These are phyloP conservation scores for Cocos nucifera DNA, from an alignment of 176 grass and related monocot genomes.

Conservation along the genomic window DNA sequence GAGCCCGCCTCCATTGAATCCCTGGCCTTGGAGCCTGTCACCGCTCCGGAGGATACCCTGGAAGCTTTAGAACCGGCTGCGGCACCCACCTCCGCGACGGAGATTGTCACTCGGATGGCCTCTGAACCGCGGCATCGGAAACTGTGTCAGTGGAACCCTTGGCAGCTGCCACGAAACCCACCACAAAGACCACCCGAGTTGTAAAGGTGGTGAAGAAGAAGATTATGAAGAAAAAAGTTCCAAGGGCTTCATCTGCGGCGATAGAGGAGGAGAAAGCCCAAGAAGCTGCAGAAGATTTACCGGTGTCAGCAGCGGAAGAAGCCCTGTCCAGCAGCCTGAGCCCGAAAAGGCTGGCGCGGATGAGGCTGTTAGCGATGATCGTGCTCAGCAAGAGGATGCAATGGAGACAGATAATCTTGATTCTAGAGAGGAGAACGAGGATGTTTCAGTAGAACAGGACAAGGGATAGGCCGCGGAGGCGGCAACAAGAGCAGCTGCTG, in stretches of 20 bases:
- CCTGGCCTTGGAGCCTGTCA: neutral
- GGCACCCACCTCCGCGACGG: no score
- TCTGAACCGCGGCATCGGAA: no score
- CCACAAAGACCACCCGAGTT: constrained; percentile 7
- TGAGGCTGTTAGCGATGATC: no score
- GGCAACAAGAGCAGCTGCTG: neutral
- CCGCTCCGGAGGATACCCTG: neutral
- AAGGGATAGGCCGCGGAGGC: neutral
- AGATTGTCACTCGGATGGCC: no score
- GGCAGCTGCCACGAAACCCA: neutral
- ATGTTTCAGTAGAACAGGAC: neutral
- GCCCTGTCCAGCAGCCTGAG: no score
- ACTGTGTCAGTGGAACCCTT: neutral
- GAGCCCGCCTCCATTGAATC: neutral
- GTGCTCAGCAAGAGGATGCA: no score
- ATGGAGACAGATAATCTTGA: no score
- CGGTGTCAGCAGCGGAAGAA: no score
- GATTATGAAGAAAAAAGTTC: constrained; percentile 28
- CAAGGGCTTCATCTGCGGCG: constrained; percentile 10
- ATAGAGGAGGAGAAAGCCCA: constrained; percentile 15
- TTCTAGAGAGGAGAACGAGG: neutral
- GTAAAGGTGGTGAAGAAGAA: constrained; percentile 38
- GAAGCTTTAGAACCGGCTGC: no score
- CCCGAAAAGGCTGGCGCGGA: no score
- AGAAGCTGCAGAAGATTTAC: neutral